Evolutionary conservation across 495 filamentous ascomycete genomes (phyloP), one percentile per base, ranked within the genome.

Genomic region (Opeltia flavorubescens): DNA sequence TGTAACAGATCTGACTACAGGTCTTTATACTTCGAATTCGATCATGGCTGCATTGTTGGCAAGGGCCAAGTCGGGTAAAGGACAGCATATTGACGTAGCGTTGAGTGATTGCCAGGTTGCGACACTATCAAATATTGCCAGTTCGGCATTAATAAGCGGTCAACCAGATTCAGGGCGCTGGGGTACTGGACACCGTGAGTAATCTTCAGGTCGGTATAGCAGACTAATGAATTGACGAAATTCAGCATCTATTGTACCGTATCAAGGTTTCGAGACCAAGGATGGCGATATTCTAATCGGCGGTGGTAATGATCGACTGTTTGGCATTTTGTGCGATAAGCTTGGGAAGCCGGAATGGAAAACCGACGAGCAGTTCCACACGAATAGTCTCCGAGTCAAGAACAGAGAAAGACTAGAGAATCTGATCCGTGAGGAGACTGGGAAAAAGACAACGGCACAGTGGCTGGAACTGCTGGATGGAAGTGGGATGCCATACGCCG

Each of bases 71-170:
- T 84, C 80, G 0, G 81, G 81, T 0, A 76, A 71, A 52, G 91
- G 91, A 0, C 91, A 95, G 62, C 86, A 94, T 62, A 88, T 98
- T 39, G 91, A 98, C 61, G 84, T 85, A 17, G 78, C 83, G 2
- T 62, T 98, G 47, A 93, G 85, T 56, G 91, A 98, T 62, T 94
- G 86, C 53, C 91, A 98, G 55, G 86, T 93, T 39, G 93, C 89
- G 1, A 94, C 88, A 0, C 65, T 98, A 39, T 74, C 85, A 2
- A 98, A 98, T 62, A 81, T 98, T 52, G 91, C 89, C 8, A 94
- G 86, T 60, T 94, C 87, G 41, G 85, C 78, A 40, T 66, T 98
- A 41, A 86, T 98, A 43, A 93, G 84, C 56, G 88, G 88, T 6
- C 63, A 95, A 60, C 81, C 80, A 49, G 89, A 96, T 63, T 73